A percentile compares a stretch with the other conserved stretches of the same genome.
These are phyloP conservation scores for Fonsecaea erecta DNA, from an alignment of 2,329 filamentous ascomycete species.

Conservation along the genomic window DNA sequence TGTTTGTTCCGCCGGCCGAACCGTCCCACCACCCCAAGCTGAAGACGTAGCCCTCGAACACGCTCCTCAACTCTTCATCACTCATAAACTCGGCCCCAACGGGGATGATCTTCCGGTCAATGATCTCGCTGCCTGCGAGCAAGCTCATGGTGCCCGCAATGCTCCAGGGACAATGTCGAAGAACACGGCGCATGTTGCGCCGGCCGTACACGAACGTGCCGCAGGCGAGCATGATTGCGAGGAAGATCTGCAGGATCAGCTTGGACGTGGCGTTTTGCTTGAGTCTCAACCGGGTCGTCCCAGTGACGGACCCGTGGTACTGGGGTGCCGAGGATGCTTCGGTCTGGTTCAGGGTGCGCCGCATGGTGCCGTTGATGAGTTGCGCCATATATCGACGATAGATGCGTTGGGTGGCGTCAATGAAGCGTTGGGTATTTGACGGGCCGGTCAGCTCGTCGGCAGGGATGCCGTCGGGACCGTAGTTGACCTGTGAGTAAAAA, in stretches of 20 bases:
- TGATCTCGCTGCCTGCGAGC: conserved; percentile 30
- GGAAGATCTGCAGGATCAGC: conserved; percentile 25
- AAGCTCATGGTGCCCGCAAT: conserved; percentile 32
- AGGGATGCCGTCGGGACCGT: not conserved
- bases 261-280: conserved; percentile 25
- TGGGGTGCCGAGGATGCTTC: not conserved
- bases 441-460: conserved; percentile 1
- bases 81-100: conserved; percentile 20
- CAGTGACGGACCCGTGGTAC: not conserved
- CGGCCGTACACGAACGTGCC: conserved; percentile 10
- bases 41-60: conserved; percentile 25
- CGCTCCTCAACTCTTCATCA: conserved; percentile 3
- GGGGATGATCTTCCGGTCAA: conserved; percentile 18
- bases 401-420: conserved; percentile 16
- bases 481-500: conserved; percentile 10
- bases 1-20: not conserved
- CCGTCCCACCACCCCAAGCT: conserved; percentile 32
- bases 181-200: conserved; percentile 22
- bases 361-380: conserved; percentile 26
- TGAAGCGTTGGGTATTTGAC: conserved; percentile 4
- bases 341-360: conserved; percentile 1
- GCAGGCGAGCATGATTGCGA: conserved; percentile 23
- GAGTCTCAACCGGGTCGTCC: conserved; percentile 18
- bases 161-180: conserved; percentile 25
- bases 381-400: conserved; percentile 33